These are phyloP conservation scores for Solanum medicagineum DNA, from an alignment of 257 asterid species.

Conservation along the genomic window DNA sequence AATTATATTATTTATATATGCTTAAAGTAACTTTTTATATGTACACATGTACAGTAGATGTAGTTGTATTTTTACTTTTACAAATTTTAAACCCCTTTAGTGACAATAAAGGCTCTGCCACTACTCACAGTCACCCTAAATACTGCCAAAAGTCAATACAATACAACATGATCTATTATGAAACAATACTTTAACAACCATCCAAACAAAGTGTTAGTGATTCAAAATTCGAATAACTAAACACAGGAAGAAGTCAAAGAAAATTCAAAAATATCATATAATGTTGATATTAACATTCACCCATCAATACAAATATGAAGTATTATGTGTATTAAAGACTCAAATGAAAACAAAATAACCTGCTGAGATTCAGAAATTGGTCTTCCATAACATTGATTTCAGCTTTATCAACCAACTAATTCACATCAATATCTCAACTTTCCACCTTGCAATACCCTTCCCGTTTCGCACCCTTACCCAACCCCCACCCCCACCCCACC, in stretches of 20 bases:
- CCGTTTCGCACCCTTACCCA: neutral
- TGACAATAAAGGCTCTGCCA: too few relatives aligned
- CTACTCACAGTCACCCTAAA: neutral
- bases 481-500: too few relatives aligned
- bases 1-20: too few relatives aligned
- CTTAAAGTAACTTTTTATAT: too few relatives aligned
- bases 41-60: too few relatives aligned
- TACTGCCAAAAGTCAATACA: neutral
- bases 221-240: neutral
- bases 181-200: too few relatives aligned
- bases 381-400: neutral
- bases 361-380: neutral
- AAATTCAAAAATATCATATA: neutral
- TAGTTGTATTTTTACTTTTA: too few relatives aligned
- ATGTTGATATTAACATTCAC: neutral
- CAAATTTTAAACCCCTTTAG: too few relatives aligned
- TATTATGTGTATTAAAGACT: neutral
- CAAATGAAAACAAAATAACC: neutral
- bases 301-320: neutral
- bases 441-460: neutral
- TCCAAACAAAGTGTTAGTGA: too few relatives aligned
- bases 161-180: too few relatives aligned
- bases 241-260: neutral
- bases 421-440: neutral
- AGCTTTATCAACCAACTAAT: neutral